These are phyloP conservation scores for Prinsepia uniflora DNA, from an alignment of 306 rosid species.

Conservation along the genomic window DNA sequence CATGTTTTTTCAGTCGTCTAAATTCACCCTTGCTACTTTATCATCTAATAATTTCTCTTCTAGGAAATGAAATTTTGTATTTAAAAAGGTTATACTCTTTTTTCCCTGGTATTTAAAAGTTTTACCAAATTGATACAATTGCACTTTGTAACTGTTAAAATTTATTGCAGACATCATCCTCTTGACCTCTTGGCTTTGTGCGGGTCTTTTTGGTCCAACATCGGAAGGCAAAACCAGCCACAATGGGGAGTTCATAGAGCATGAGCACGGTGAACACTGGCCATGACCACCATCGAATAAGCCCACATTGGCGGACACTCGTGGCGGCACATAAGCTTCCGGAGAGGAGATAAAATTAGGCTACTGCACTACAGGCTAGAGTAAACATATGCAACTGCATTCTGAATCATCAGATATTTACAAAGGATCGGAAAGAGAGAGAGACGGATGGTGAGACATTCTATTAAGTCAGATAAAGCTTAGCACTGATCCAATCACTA, in stretches of 20 bases:
- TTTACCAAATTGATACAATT: no score
- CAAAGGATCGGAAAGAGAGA: not conserved
- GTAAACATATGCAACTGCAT: not conserved
- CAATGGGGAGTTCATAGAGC: not conserved
- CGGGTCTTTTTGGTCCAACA: not conserved
- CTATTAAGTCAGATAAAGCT: slow-evolving; percentile 7
- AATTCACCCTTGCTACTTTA: no score
- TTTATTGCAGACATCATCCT: not conserved
- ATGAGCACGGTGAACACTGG: no score
- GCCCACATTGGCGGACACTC: not conserved
- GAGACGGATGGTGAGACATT: not conserved
- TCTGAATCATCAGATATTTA: not conserved
- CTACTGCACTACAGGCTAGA: not conserved
- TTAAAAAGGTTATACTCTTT: no score
- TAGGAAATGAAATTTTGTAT: no score
- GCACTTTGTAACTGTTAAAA: not conserved
- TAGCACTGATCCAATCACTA: not conserved
- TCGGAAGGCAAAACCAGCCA: not conserved
- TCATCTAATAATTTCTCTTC: no score
- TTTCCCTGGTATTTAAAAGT: no score
- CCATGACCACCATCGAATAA: not conserved
- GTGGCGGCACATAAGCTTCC: not conserved
- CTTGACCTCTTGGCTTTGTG: not conserved
- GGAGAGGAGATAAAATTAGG: not conserved
- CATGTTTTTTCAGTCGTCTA: no score